Evolutionary conservation across 805 yeast genomes (phyloP).

Genomic region (Candida adriatica): DNA sequence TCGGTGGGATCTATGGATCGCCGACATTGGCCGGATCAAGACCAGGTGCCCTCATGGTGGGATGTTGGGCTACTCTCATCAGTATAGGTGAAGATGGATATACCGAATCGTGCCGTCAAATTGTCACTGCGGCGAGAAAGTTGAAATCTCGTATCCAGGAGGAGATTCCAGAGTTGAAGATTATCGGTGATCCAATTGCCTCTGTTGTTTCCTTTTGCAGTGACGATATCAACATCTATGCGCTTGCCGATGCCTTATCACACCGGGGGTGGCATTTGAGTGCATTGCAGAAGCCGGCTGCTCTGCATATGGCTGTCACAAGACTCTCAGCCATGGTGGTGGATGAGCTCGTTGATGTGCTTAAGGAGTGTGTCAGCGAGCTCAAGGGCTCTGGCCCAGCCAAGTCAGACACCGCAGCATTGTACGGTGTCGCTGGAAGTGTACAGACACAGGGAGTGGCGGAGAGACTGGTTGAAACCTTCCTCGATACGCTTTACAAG

Average conservation of each 20-base stretch:
- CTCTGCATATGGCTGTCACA: slow-evolving; percentile 87
- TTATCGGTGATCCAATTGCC: slow-evolving; percentile 80
- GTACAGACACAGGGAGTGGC: slow-evolving; percentile 79
- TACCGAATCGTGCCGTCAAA: slow-evolving; percentile 53
- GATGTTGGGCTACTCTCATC: slow-evolving; percentile 94
- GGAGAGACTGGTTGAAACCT: slow-evolving; percentile 69
- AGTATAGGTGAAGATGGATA: slow-evolving; percentile 84
- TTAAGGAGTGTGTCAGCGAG: slow-evolving; percentile 26
- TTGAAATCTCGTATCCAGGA: slow-evolving; percentile 42
- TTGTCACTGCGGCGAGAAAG: slow-evolving; percentile 56
- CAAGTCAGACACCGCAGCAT: slow-evolving; percentile 69
- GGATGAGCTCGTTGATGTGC: slow-evolving; percentile 48
- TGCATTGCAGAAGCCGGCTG: slow-evolving; percentile 83
- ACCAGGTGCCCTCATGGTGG: slow-evolving; percentile 96
- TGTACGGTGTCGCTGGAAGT: slow-evolving; percentile 95
- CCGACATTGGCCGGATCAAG: slow-evolving; percentile 96
- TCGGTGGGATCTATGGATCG: slow-evolving; percentile 93
- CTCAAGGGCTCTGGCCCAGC: slow-evolving; percentile 19
- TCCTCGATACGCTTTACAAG: slow-evolving; percentile 76
- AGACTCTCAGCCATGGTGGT: slow-evolving; percentile 55
- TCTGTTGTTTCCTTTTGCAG: slow-evolving; percentile 81
- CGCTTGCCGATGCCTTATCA: slow-evolving; percentile 63
- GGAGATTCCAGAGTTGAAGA: slow-evolving; percentile 49
- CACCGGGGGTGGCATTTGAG: slow-evolving; percentile 84
- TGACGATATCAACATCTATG: slow-evolving; percentile 58